Conservation (phyloP, 208 protist genomes). For the Leishmania tarentolae region DNA sequence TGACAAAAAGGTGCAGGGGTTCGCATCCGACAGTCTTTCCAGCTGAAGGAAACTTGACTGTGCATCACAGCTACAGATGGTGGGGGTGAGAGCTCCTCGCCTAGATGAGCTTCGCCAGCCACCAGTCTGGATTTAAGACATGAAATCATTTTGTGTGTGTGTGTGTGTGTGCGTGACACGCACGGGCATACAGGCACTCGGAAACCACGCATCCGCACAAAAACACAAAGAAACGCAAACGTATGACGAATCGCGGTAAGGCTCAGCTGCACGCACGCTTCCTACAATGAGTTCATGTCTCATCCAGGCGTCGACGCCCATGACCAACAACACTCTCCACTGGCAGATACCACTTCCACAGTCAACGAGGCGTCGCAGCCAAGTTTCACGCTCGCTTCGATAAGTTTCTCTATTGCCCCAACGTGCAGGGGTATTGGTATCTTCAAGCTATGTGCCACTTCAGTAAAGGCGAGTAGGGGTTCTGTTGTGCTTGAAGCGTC, state of each 20-base stretch:
- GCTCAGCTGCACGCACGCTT: no score
- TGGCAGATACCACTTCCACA: neutral
- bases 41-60: neutral
- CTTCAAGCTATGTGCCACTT: neutral
- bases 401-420: slow-evolving; percentile 22
- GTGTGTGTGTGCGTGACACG: neutral
- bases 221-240: no score
- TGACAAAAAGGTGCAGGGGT: neutral
- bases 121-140: neutral
- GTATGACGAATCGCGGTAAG: no score
- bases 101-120: neutral
- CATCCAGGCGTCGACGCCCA: neutral
- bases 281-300: neutral
- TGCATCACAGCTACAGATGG: neutral
- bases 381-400: slow-evolving; percentile 25
- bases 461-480: no score
- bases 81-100: neutral
- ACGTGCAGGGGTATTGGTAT: slow-evolving; percentile 22
- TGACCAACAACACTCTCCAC: neutral
- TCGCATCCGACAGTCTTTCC: neutral
- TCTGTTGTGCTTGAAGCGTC: neutral
- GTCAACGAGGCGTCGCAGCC: slow-evolving; percentile 1
- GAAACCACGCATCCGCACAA: neutral
- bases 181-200: neutral
- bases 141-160: no score